Evolutionary conservation across 495 filamentous ascomycete genomes (phyloP), one percentile per base, ranked within the genome.

Genomic region (Penicillium antarcticum): DNA sequence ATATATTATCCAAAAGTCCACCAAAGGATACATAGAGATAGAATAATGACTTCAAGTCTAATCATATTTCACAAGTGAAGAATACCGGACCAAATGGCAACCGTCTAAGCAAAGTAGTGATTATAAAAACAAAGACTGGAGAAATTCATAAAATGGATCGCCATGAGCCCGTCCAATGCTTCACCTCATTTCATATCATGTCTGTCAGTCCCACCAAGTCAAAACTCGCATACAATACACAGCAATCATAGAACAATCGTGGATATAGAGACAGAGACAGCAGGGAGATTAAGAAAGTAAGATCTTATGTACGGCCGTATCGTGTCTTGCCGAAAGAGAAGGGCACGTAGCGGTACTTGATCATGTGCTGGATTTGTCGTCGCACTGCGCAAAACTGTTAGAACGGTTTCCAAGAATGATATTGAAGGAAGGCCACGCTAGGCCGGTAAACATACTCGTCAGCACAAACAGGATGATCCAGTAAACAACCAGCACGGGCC

Each of bases 281-380:
- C 32, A 43, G 41, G 13, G 38, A 35, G 42, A 34, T 32, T 45
- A 42, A 49, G 37, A 32, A 21, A 40, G 16, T 32, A 46, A 41
- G 21, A 19, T 38, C 54, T 64, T 58, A 75, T 67, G 71, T 69
- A 17, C 71, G 67, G 52, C 68, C 68, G 72, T 96, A 97, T 51
- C 83, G 81, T 23, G 88, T 80, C 83, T 97, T 97, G 67, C 92
- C 92, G 57, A 96, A 85, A 14, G 89, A 85, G 78, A 97, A 97
- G 35, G 92, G 92, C 24, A 97, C 91, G 66, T 97, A 98, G 72
- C 94, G 89, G 76, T 98, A 98, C 76, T 97, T 98, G 83, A 98
- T 96, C 94, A 98, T 98, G 73, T 96, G 92, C 78, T 98, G 94
- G 52, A 98, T 98, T 74, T 98, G 94, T 72, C 91, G 86, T 64